Conservation (phyloP, 768 basidiomycete species). For the Macrocybe gigantea region DNA sequence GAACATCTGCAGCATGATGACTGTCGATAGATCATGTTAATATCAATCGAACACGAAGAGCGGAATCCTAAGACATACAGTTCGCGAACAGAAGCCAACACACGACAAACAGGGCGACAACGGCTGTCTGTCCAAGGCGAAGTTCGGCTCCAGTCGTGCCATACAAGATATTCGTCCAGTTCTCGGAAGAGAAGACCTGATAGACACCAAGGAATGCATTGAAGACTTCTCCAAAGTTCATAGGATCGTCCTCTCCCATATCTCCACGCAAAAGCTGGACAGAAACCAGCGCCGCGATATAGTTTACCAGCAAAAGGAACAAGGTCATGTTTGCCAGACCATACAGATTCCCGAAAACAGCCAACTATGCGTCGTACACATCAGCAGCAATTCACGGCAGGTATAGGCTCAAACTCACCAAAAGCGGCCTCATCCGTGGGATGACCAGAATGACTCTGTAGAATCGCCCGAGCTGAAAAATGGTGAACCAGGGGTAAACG, state of each 20-base stretch:
- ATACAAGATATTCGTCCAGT: slow-evolving; percentile 83
- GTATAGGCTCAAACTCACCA: slow-evolving; percentile 46
- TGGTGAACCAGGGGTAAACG: slow-evolving; percentile 85
- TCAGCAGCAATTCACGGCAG: slow-evolving; percentile 1
- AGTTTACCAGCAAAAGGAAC: slow-evolving; percentile 85
- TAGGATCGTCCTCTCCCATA: slow-evolving; percentile 39
- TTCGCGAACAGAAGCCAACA: slow-evolving; percentile 91
- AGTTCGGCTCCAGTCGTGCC: slow-evolving; percentile 54
- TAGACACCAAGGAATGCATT: slow-evolving; percentile 86
- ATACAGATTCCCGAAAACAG: slow-evolving; percentile 88
- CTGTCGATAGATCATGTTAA: slow-evolving; percentile 30
- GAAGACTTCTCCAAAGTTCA: slow-evolving; percentile 81
- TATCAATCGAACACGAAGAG: background rate
- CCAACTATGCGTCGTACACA: slow-evolving; percentile 40
- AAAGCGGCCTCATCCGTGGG: slow-evolving; percentile 82
- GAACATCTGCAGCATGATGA: slow-evolving; percentile 92
- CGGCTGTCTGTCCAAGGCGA: slow-evolving; percentile 57
- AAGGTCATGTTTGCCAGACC: slow-evolving; percentile 89
- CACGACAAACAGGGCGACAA: slow-evolving; percentile 67
- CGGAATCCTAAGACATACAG: slow-evolving; percentile 46
- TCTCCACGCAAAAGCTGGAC: slow-evolving; percentile 87
- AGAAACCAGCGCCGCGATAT: slow-evolving; percentile 75
- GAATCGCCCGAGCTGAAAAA: slow-evolving; percentile 82
- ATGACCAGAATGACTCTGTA: slow-evolving; percentile 89
- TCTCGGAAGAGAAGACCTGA: slow-evolving; percentile 88